Evolutionary conservation across 441 rosid species (phyloP), one percentile per base, ranked within the genome.

Genomic region (Gossypium trilobum): DNA sequence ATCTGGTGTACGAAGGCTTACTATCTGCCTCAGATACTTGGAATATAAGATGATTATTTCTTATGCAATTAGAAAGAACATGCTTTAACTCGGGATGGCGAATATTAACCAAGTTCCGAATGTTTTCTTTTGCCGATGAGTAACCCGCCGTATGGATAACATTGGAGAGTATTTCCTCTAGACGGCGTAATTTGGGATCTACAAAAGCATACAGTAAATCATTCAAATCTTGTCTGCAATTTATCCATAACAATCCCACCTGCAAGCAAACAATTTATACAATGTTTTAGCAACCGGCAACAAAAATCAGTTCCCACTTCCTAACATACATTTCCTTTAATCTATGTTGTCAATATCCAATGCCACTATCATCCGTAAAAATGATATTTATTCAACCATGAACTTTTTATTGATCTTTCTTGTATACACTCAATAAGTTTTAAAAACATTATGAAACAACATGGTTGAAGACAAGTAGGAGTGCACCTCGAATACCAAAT

Each of bases 31-130:
- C 82, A 72, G 79, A 74, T 44, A 72, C 76, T 14, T 61, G 78
- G 20, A 78, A 77, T 39, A 78, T 69, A 66, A 80, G 76, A 75
- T 65, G 80, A 68, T 83, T 82, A 74, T 80, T 84, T 79, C 86
- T 85, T 52, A 86, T 74, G 74, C 97, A 92, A 58, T 84, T 83
- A 46, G 81, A 78, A 66, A 95, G 84, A 51, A 75, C 77, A 77
- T 75, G 82, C 76, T 79, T 83, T 36, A 83, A 77, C 36, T 79
- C 78, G 25, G 87, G 86, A 75, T 83, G 85, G 50, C 74, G 78
- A 60, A 75, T n/a, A 68, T 74, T 74, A 59, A 82, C 65, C 46
- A 87, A 78, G 51, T 84, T 82, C 81, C 71, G 84, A 72, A 82
- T 54, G 13, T 79, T 80, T 67, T 82, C 85, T 55, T 75, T 79